phyloP scores from a whole-genome alignment of 768 basidiomycete species.

The Mycena leptocephala region DNA sequence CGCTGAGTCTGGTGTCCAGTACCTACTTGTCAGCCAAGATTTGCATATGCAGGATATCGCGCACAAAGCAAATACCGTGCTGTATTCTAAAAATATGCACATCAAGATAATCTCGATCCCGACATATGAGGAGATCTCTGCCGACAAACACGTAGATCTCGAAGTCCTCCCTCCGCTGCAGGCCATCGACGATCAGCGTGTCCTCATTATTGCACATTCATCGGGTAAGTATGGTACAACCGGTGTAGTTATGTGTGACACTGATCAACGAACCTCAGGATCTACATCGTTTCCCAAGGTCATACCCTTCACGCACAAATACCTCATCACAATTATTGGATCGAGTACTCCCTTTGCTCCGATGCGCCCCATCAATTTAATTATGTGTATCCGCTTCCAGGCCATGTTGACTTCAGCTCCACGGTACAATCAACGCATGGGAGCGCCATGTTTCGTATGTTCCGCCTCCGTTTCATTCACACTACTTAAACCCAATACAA shows the following conservation, averaged over 20 bases:
- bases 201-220: not conserved
- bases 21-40: slow-evolving; percentile 11
- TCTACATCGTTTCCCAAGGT: slow-evolving; percentile 10
- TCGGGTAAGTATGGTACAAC: not conserved
- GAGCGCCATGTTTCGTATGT: slow-evolving; percentile 6
- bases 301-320: not conserved
- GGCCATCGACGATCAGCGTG: not conserved
- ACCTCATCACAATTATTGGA: not conserved
- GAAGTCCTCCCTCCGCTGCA: not conserved
- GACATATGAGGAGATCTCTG: not conserved
- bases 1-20: slow-evolving; percentile 13
- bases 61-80: not conserved
- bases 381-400: not conserved
- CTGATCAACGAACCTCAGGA: not conserved
- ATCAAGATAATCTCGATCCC: slow-evolving; percentile 5
- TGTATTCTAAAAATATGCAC: not conserved
- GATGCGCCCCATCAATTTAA: not conserved
- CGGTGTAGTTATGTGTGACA: not conserved
- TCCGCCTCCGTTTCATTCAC: not conserved
- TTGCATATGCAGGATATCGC: slow-evolving; percentile 15
- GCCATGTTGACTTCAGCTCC: not conserved
- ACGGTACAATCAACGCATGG: not conserved
- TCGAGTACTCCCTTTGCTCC: not conserved
- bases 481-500: not conserved
- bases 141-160: not conserved